Evolutionary conservation across 129 eudicot genomes (phyloP), one percentile per base, ranked within the genome.

Genomic region (Logfia minima): DNA sequence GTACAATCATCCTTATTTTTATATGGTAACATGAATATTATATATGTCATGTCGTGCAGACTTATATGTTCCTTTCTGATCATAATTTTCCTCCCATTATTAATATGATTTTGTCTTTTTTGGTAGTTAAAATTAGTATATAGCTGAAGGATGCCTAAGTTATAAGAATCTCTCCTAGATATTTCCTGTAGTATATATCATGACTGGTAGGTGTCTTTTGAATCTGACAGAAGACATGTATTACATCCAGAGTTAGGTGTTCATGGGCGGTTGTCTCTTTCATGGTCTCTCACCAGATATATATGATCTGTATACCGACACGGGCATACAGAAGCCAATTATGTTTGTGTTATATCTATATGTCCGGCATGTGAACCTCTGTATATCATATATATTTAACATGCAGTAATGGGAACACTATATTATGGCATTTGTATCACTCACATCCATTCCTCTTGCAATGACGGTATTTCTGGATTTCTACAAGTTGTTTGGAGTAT

Each of bases 371-470:
- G 55, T 66, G 66, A 75, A 48, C 79, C 34, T 75, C 9, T 75
- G 72, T 75, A 48, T 48, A 14, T 48, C 61, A 43, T 65, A 16
- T 66, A 35, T 66, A 39, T 18, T 53, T 19, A 66, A 48, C 41
- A 67, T 32, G 66, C 74, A 51, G 35, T 58, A 41, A n/a, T 51
- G 63, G 18, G 63, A 76, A 64, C 72, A 28, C 32, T 34, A 52
- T 48, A 65, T 67, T 19, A 45, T 34, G 73, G 31, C 53, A 2
- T n/a, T 67, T 9, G 55, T 63, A 51, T 66, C 26, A 19, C 24
- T 66, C 79, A 45, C 31, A 45, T 59, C 71, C 29, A 43, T 75
- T 43, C 28, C 59, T 75, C 70, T 41, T 51, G 79, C 72, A 45
- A 64, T 75, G 72, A 63, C 5, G 18, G 26, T 75, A 26, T 17